phyloP scores from a whole-genome alignment of 2,329 filamentous ascomycete genomes.

The Fusarium sp. region DNA sequence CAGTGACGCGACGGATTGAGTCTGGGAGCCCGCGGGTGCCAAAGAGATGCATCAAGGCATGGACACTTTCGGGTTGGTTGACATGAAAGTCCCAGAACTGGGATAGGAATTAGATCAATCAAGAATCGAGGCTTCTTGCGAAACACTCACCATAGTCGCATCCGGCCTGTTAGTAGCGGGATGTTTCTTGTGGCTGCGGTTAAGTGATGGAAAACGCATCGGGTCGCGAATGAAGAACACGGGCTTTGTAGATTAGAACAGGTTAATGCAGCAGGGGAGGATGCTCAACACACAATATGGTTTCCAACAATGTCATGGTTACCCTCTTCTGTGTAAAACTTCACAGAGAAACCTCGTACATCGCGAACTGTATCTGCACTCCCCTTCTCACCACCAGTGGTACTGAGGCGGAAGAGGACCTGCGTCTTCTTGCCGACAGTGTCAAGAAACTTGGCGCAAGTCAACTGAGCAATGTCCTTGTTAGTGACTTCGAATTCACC shows the following conservation, averaged over 20 bases:
- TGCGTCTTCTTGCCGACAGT: slow-evolving; percentile 65
- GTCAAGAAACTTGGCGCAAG: slow-evolving; percentile 63
- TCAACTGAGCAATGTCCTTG: slow-evolving; percentile 65
- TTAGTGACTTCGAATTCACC: slow-evolving; percentile 69
- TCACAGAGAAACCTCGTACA: slow-evolving; percentile 73
- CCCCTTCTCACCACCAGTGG: slow-evolving; percentile 75
- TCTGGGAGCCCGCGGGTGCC: slow-evolving; percentile 18
- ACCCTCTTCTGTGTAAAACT: slow-evolving; percentile 74
- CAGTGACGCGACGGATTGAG: slow-evolving; percentile 15
- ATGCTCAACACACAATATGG: background rate
- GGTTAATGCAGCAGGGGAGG: background rate
- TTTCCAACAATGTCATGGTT: slow-evolving; percentile 21
- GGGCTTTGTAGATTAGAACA: slow-evolving; percentile 51
- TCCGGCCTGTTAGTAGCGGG: slow-evolving; percentile 65
- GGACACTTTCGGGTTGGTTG: slow-evolving; percentile 27
- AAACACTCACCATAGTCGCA: slow-evolving; percentile 5
- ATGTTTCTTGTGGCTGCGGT: slow-evolving; percentile 83
- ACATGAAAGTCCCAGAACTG: slow-evolving; percentile 31
- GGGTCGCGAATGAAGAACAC: slow-evolving; percentile 83
- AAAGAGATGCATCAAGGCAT: slow-evolving; percentile 28
- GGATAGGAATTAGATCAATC: background rate
- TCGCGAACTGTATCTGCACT: slow-evolving; percentile 76
- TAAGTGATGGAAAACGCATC: slow-evolving; percentile 80
- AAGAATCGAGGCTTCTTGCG: too few species aligned
- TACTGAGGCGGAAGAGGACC: slow-evolving; percentile 76